Evolutionary conservation across 2,329 filamentous ascomycete species (phyloP), one percentile per base, ranked within the genome.

Genomic region (Microsporum audouinii): DNA sequence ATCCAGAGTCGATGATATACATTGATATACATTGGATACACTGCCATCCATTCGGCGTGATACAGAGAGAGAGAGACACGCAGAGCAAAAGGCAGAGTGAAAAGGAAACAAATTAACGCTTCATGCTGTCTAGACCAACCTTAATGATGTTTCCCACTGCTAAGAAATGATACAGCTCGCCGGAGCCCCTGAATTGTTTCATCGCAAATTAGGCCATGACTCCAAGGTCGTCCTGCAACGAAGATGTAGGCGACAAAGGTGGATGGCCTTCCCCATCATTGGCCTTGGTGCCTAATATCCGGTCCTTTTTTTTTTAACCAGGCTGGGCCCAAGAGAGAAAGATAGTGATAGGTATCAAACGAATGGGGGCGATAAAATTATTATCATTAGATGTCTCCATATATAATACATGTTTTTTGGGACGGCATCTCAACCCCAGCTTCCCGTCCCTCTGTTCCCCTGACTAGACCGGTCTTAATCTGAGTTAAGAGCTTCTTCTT

Each of bases 391-490:
- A 23, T 23, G 17, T 23, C 17, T 23, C 17, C 17, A 23, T 23
- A 23, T 23, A 23, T 23, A 23, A 23, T 23, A 23, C 14, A 7
- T 45, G 7, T 45, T n/a, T 45, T 6, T 45, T 6, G 41, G 17
- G 17, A 45, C 41, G 41, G 41, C 63, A 65, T 64, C 65, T 63
- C 63, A 64, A 47, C 63, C 58, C n/a, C 56, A 23, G 45, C 59
- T 58, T 47, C 63, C 59, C 58, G 45, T 38, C 29, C 23, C 33
- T 38, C 57, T 53, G 41, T 47, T 55, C 49, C 45, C 55, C 34
- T 23, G 38, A 34, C 39, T 27, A 34, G 27, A 14, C 63, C 63
- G 58, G 60, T 62, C 64, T 65, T 60, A 56, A 47, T 57, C 45
- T 61, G 36, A 56, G n/a, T 60, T 58, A 61, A 53, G 55, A 58